Evolutionary conservation across 805 yeast species (phyloP).

Genomic region (Schizosaccharomyces cryophilus): DNA sequence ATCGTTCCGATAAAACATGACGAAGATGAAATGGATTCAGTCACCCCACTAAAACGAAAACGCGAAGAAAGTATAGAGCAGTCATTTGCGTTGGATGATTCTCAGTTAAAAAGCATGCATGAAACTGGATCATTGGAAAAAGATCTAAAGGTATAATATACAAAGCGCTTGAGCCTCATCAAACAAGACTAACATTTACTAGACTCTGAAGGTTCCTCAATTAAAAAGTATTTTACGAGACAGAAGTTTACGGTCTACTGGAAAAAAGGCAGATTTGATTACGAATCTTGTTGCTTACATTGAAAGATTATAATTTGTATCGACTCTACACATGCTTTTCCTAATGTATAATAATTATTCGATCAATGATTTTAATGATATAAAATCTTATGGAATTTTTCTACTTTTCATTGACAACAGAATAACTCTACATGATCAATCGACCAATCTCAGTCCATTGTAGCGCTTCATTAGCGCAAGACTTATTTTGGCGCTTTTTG

Average conservation of each 20-base stretch:
- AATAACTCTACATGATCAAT: too few relatives aligned
- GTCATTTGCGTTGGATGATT: not conserved
- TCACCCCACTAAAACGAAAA: not conserved
- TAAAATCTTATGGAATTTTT: too few relatives aligned
- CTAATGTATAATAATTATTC: too few relatives aligned
- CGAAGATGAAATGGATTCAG: not conserved
- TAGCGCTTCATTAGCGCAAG: too few relatives aligned
- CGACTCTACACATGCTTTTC: too few relatives aligned
- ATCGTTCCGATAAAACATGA: not conserved
- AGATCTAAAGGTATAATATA: not conserved
- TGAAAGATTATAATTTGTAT: not conserved
- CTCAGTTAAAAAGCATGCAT: not conserved
- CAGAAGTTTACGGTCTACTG: not conserved
- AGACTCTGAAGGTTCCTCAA: not conserved
- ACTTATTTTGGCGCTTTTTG: too few relatives aligned
- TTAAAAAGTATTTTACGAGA: not conserved
- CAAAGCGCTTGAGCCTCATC: not conserved
- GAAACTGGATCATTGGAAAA: not conserved
- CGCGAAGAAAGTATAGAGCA: not conserved
- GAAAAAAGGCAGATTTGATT: not conserved
- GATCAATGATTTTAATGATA: too few relatives aligned
- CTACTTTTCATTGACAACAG: too few relatives aligned
- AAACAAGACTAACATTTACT: not conserved
- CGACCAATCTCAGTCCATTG: too few relatives aligned
- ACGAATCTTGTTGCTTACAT: not conserved